Conservation (phyloP, 805 yeast genomes). For the Yarrowia keelungensis region DNA sequence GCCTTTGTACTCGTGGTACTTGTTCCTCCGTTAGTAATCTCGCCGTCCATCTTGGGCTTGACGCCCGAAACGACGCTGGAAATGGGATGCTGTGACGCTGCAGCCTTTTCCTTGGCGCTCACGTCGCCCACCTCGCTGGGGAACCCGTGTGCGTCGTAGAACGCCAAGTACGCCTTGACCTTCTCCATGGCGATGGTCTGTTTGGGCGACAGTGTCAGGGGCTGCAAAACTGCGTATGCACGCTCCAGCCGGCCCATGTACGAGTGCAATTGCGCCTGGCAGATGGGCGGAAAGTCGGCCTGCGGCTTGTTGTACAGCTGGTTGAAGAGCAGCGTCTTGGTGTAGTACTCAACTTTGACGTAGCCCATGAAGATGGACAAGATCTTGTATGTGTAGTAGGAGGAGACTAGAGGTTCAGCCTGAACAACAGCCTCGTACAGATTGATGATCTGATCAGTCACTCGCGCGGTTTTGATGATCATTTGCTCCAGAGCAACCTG, state of each 20-base stretch:
- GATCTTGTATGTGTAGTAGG: conserved; percentile 29
- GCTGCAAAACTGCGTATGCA: conserved; percentile 13
- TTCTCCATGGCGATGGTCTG: conserved; percentile 26
- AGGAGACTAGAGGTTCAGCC: conserved; percentile 18
- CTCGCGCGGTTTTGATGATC: background rate
- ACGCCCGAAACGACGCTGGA: conserved; percentile 12
- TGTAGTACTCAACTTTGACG: conserved; percentile 31
- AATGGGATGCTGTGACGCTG: conserved; percentile 1
- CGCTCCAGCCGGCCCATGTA: conserved; percentile 26
- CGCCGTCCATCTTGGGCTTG: background rate
- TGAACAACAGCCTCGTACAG: conserved; percentile 17
- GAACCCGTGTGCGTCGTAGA: conserved; percentile 34
- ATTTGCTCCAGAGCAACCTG: background rate
- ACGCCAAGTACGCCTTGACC: conserved; percentile 22
- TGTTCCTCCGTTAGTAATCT: background rate
- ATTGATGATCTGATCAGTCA: conserved; percentile 10
- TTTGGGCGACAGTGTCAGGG: conserved; percentile 20
- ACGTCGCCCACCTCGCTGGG: conserved; percentile 20
- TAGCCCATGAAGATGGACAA: conserved; percentile 33
- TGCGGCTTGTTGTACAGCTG: conserved; percentile 14
- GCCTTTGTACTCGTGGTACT: background rate
- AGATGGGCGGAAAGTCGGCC: conserved; percentile 13
- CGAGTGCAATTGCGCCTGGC: conserved; percentile 13
- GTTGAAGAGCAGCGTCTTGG: conserved; percentile 6
- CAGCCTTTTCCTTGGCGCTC: background rate